Evolutionary conservation across 176 grass and related monocot genomes (phyloP).

Genomic region (Olyra latifolia): DNA sequence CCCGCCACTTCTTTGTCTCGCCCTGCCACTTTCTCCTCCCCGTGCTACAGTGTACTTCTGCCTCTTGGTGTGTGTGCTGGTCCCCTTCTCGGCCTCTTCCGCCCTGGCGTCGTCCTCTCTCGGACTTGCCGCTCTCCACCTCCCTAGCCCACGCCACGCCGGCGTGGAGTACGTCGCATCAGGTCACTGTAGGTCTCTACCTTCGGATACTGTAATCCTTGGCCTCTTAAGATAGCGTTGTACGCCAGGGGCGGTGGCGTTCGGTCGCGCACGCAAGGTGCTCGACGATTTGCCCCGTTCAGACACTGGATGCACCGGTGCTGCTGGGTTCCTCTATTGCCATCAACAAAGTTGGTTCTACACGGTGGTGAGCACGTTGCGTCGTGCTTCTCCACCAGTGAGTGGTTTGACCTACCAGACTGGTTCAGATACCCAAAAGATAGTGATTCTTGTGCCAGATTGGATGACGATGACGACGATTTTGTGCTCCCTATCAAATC

Average conservation of each 20-base stretch:
- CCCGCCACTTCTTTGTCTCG: no score
- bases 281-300: slow-evolving; percentile 39
- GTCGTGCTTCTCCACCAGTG: slow-evolving; percentile 19
- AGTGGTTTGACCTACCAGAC: slow-evolving; percentile 51
- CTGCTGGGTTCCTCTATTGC: neutral
- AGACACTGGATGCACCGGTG: slow-evolving; percentile 33
- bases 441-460: neutral
- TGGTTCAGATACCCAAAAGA: slow-evolving; percentile 72
- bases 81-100: neutral
- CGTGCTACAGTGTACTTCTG: no score
- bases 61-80: no score
- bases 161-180: neutral
- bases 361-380: neutral
- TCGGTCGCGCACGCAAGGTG: neutral
- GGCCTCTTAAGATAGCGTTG: neutral
- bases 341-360: neutral
- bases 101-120: neutral
- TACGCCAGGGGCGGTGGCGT: neutral
- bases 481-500: slow-evolving; percentile 66
- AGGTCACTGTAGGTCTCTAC: neutral
- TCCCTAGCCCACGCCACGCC: neutral
- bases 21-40: no score
- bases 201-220: neutral
- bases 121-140: neutral
- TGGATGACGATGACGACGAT: slow-evolving; percentile 41